phyloP scores from a whole-genome alignment of 2,329 filamentous ascomycete genomes.

The Fusarium drepaniforme region DNA sequence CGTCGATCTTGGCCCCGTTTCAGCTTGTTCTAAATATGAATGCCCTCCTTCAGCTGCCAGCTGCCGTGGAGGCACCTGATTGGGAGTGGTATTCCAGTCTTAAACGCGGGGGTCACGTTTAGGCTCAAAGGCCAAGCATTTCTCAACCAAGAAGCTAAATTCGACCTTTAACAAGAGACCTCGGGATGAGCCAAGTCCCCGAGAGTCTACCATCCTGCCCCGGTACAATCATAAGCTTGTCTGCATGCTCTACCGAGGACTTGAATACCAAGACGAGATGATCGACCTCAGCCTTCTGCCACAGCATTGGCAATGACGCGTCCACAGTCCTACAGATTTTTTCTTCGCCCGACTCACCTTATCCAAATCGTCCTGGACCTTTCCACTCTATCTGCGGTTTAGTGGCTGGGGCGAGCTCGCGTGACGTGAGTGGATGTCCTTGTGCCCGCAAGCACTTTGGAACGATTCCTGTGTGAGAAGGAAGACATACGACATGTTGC shows the following conservation, averaged over 20 bases:
- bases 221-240: background rate
- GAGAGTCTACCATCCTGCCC: background rate
- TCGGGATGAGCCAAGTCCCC: conserved; percentile 2
- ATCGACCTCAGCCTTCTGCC: conserved; percentile 4
- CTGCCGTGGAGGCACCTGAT: conserved; percentile 14
- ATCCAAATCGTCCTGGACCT: background rate
- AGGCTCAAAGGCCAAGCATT: conserved; percentile 20
- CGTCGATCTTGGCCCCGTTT: background rate
- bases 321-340: background rate
- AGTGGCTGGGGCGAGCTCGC: conserved; percentile 18
- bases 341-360: too few species aligned
- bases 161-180: background rate
- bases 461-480: background rate
- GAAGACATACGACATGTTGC: conserved; percentile 37
- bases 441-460: background rate
- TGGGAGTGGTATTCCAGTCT: conserved; percentile 8
- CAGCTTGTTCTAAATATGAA: conserved; percentile 25
- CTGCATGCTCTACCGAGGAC: background rate
- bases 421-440: conserved; percentile 14
- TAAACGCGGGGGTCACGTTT: conserved; percentile 8
- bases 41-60: background rate
- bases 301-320: conserved; percentile 22
- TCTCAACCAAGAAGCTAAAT: background rate
- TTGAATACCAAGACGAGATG: background rate
- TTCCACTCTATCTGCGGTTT: background rate